Evolutionary conservation across 495 filamentous ascomycete genomes (phyloP).

Genomic region (Penicillium soppii): DNA sequence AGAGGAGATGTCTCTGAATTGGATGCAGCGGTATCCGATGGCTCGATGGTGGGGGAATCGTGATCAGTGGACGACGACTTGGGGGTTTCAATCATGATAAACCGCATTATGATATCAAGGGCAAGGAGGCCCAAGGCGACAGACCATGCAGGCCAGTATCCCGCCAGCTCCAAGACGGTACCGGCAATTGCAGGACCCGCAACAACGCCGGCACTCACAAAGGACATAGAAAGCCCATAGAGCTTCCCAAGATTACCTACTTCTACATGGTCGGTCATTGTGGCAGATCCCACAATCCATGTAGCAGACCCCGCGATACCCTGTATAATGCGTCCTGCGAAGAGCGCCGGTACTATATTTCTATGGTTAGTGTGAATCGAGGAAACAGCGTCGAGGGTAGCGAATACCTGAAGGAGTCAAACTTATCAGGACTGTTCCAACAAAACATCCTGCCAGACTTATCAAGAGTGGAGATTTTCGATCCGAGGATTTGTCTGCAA

Average conservation of each 20-base stretch:
- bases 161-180: background rate
- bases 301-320: conserved; percentile 7
- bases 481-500: conserved; percentile 1
- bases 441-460: background rate
- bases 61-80: background rate
- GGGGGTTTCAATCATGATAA: conserved; percentile 7
- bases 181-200: background rate
- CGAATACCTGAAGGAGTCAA: background rate
- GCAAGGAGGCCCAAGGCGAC: conserved; percentile 1
- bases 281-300: conserved; percentile 19
- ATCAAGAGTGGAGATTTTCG: background rate
- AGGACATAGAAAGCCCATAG: conserved; percentile 7
- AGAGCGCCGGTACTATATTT: conserved; percentile 4
- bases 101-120: conserved; percentile 5
- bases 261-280: conserved; percentile 3
- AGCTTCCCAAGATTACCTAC: background rate
- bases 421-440: background rate
- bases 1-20: no score
- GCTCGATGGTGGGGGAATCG: background rate
- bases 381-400: no score
- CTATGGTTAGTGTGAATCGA: no score
- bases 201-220: conserved; percentile 1
- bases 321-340: conserved; percentile 13
- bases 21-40: background rate
- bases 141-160: conserved; percentile 13